Percentiles rank a stretch among this genome's conserved stretches.
Evolutionary conservation across 495 filamentous ascomycete species (phyloP).

Genomic region (Aspergillus ostianus): DNA sequence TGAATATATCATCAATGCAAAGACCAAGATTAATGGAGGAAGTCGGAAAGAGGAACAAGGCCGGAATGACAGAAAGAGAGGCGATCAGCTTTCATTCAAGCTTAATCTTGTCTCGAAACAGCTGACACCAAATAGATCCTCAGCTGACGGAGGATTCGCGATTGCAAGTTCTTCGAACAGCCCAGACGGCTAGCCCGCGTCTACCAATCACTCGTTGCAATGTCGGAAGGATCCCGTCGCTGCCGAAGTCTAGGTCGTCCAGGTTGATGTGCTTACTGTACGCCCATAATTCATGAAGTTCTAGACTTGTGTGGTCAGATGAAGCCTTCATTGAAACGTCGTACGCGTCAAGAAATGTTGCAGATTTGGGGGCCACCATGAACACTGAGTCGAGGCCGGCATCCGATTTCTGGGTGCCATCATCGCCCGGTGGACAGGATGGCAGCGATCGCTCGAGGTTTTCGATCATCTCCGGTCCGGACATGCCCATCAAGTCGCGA

Average conservation of each 20-base stretch:
- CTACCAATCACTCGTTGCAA: constrained; percentile 73
- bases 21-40: constrained; percentile 1
- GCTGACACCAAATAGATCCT: constrained; percentile 5
- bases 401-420: background rate
- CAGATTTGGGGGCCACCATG: constrained; percentile 68
- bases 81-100: background rate
- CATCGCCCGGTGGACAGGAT: constrained; percentile 42
- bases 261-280: constrained; percentile 77
- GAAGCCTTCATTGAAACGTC: constrained; percentile 31
- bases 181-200: constrained; percentile 79
- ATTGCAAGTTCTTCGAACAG: constrained; percentile 18
- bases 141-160: constrained; percentile 9
- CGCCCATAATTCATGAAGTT: constrained; percentile 67
- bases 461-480: constrained; percentile 57
- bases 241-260: constrained; percentile 87
- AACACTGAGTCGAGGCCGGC: constrained; percentile 48
- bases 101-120: background rate
- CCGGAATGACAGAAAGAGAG: background rate
- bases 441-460: constrained; percentile 54
- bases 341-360: constrained; percentile 67
- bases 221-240: constrained; percentile 78
- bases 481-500: constrained; percentile 78
- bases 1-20: background rate
- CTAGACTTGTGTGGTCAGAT: constrained; percentile 17
- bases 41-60: constrained; percentile 2